Base-by-base conservation (phyloP, 495 filamentous ascomycete genomes). In the Bombardia bombarda region DNA sequence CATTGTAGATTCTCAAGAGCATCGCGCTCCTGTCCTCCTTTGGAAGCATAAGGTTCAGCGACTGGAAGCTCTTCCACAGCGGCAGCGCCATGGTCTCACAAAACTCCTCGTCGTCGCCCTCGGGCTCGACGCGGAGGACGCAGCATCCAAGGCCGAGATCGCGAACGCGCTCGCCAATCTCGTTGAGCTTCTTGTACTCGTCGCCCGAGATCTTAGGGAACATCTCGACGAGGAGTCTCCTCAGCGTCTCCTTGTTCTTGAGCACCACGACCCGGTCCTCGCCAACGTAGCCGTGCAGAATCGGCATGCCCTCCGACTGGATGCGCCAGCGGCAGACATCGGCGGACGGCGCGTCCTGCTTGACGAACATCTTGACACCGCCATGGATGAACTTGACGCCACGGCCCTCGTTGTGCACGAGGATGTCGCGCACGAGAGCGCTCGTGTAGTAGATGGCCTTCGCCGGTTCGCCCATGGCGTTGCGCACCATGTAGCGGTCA, bases 321-420 rank as follows among this genome's bases (percentile, higher is more conserved):
- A 98, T 90, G 14, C 92, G 78, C 92, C 92, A 98, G 26, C 80
- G 75, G 68, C 89, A 94, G 16, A 90, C 83, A 32, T 84, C 82
- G 32, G 74, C 78, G 20, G 78, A 82, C 51, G 95, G 90, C 0
- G 85, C 84, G 53, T 97, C 90, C 56, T 98, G 92, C 67, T 90
- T 92, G 63, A 97, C 87, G 62, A 95, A 97, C 81, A 96, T 95
- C 68, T 94, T 94, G 21, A 98, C 87, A 46, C 92, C 92, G 45
- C 84, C 89, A 63, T 98, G 92, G 30, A 97, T 83, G 58, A 98
- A 96, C 63, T 88, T 94, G 63, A 97, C 80, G 20, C 89, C 87
- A 12, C 80, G 80, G 19, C 84, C 84, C 60, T 95, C 87, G 58
- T 97, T 98, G 40, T 75, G 63, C 7, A 65, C 67, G 2, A 98